Base-by-base conservation (phyloP, 164 flowering plant genomes). In the Cinnamomum micranthum region DNA sequence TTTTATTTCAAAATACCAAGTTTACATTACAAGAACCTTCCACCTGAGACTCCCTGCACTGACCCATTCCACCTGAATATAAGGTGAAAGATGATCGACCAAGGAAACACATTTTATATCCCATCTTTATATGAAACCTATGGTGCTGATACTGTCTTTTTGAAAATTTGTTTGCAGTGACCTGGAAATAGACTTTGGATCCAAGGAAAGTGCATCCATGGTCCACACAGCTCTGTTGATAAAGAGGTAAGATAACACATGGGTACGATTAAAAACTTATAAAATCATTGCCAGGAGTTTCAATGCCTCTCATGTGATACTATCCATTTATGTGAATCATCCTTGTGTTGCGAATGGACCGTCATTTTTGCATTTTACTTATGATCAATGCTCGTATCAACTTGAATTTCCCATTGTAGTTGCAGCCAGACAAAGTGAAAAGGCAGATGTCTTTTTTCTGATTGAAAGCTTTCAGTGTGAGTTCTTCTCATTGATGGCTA, bases 371-470 rank as follows among this genome's bases (percentile, higher is more conserved):
- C 11, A 58, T 11, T 7, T 59, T 28, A 3, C 31, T 4, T 28
- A 28, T 28, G 31, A 28, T 28, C 31, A 28, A 28, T 28, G 22
- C 17, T 1, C 58, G 35, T 73, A 23, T 50, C 50, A 22, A 28
- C 47, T 19, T 66, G 3, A 23, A 35, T 76, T 69, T 73, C 68
- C 63, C 14, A 62, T 64, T 84, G 78, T 93, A 91, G 98, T 81
- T 93, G 86, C 98, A 92, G 58, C 97, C 95, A 24, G 92, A 90
- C 71, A 93, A 90, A 81, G 98, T 92, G 78, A 90, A 83, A 78
- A 82, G 97, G 84, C 72, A 78, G 41, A 91, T 91, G 91, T 74
- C 84, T 1, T 80, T 86, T 86, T 12, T 81, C 84, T 55, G 75
- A 85, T 68, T 94, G 97, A 76, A 90, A 86, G 78, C 92, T 93